Conservation (phyloP, 805 yeast genomes). For the Kodamaea nitidulidarum region DNA sequence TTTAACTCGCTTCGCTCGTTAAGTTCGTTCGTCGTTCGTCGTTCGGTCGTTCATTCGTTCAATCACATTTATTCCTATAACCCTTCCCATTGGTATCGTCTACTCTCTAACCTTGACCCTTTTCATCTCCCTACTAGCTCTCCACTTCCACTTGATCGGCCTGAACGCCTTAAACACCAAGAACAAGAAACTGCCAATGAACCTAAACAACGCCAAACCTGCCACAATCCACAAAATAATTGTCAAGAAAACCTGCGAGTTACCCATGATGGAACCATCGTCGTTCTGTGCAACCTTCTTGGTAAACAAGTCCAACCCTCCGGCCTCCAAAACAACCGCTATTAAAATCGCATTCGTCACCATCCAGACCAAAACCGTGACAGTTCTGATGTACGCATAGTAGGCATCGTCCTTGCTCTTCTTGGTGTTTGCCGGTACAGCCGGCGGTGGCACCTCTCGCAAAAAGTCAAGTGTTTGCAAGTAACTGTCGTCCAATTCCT, state of each 20-base stretch:
- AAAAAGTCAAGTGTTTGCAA: slow-evolving; percentile 59
- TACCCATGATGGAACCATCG: slow-evolving; percentile 30
- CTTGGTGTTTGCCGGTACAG: slow-evolving; percentile 22
- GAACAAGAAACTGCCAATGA: slow-evolving; percentile 68
- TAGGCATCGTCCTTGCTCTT: slow-evolving; percentile 59
- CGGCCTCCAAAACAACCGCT: slow-evolving; percentile 80
- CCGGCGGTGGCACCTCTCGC: slow-evolving; percentile 37
- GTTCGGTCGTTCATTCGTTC: too few relatives aligned
- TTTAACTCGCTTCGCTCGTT: too few relatives aligned
- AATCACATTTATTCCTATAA: too few relatives aligned
- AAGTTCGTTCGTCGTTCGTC: too few relatives aligned
- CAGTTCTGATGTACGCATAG: slow-evolving; percentile 84
- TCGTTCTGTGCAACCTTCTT: slow-evolving; percentile 23
- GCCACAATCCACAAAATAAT: slow-evolving; percentile 93
- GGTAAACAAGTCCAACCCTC: slow-evolving; percentile 57
- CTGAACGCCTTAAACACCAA: slow-evolving; percentile 38
- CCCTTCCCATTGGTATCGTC: too few relatives aligned
- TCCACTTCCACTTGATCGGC: slow-evolving; percentile 39
- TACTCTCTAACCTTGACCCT: slow-evolving; percentile 8
- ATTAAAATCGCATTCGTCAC: slow-evolving; percentile 77
- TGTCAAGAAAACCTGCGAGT: slow-evolving; percentile 67
- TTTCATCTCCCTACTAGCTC: slow-evolving; percentile 15
- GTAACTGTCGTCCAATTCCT: slow-evolving; percentile 75
- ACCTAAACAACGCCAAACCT: slow-evolving; percentile 77
- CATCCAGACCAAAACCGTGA: slow-evolving; percentile 88